phyloP scores from a whole-genome alignment of 2,329 filamentous ascomycete genomes.

The Fusarium sp. region DNA sequence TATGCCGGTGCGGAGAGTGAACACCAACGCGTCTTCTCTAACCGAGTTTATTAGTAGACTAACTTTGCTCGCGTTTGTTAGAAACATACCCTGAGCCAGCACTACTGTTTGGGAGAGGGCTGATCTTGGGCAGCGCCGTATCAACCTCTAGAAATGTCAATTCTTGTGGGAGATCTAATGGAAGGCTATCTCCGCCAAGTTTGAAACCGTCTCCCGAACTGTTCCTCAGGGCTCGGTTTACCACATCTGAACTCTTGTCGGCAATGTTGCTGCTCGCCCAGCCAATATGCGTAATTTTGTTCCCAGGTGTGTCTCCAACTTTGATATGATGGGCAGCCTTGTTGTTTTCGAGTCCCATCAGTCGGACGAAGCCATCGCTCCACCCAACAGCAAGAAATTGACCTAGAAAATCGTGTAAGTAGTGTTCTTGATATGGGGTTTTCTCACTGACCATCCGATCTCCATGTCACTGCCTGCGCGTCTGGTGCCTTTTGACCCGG shows the following conservation, averaged over 20 bases:
- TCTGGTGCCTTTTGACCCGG: conserved; percentile 57
- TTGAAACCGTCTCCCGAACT: conserved; percentile 21
- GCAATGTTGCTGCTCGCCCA: conserved; percentile 63
- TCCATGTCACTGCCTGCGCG: conserved; percentile 70
- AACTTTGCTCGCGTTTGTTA: background rate
- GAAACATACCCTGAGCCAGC: conserved; percentile 69
- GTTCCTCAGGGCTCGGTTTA: conserved; percentile 29
- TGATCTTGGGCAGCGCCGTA: conserved; percentile 80
- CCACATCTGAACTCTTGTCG: conserved; percentile 44
- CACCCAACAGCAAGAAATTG: conserved; percentile 85
- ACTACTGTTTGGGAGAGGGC: conserved; percentile 71
- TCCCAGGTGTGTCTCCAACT: conserved; percentile 59
- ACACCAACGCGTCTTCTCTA: conserved; percentile 69
- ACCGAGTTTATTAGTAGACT: conserved; percentile 20
- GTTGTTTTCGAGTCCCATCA: conserved; percentile 83
- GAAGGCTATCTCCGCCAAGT: conserved; percentile 26
- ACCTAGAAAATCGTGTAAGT: conserved; percentile 57
- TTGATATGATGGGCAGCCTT: conserved; percentile 82
- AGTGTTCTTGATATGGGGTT: background rate
- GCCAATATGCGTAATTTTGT: conserved; percentile 64
- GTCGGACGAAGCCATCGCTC: conserved; percentile 81
- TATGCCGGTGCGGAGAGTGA: conserved; percentile 76
- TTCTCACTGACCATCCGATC: conserved; percentile 69
- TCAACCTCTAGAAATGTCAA: conserved; percentile 82
- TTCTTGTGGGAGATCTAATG: conserved; percentile 74